Percentiles rank a stretch among this genome's conserved stretches.
phyloP scores from a whole-genome alignment of 1,284 basidiomycete genomes.

The Moniliella sp. region DNA sequence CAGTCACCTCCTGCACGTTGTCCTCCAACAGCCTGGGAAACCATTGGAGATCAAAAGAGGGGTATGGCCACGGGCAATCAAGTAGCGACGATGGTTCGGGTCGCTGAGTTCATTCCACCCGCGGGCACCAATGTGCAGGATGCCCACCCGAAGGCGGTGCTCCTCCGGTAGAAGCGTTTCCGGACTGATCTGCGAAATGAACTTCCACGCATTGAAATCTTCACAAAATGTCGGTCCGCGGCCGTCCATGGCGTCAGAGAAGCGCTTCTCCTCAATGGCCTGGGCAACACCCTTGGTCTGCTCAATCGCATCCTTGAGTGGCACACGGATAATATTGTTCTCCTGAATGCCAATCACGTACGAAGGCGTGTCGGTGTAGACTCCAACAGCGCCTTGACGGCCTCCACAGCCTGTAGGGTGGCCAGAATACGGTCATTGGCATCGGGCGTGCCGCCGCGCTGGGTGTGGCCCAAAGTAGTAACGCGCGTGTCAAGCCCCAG shows the following conservation, averaged over 20 bases:
- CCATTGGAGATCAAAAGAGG: slow-evolving; percentile 82
- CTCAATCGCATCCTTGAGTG: slow-evolving; percentile 73
- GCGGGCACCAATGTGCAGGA: slow-evolving; percentile 87
- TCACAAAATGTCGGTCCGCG: slow-evolving; percentile 81
- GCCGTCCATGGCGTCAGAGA: slow-evolving; percentile 61
- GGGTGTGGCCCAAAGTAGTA: slow-evolving; percentile 87
- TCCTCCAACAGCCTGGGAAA: slow-evolving; percentile 75
- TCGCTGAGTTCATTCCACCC: slow-evolving; percentile 95
- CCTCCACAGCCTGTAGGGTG: slow-evolving; percentile 79
- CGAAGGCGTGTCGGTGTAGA: slow-evolving; percentile 67
- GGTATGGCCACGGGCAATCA: slow-evolving; percentile 69
- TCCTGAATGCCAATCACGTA: slow-evolving; percentile 93
- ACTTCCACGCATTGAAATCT: slow-evolving; percentile 57
- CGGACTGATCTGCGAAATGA: slow-evolving; percentile 35
- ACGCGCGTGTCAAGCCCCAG: slow-evolving; percentile 84
- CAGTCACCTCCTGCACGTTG: slow-evolving; percentile 68
- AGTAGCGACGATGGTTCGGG: slow-evolving; percentile 78
- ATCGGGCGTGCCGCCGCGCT: slow-evolving; percentile 77
- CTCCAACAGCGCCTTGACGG: slow-evolving; percentile 70
- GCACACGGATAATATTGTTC: slow-evolving; percentile 79
- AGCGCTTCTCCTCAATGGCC: slow-evolving; percentile 64
- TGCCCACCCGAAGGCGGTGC: too few relatives aligned
- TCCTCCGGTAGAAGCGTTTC: slow-evolving; percentile 46
- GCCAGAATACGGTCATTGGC: slow-evolving; percentile 81
- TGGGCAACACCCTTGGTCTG: slow-evolving; percentile 60